phyloP scores from a whole-genome alignment of 169 alveolate species.

The Plasmodium adleri region DNA sequence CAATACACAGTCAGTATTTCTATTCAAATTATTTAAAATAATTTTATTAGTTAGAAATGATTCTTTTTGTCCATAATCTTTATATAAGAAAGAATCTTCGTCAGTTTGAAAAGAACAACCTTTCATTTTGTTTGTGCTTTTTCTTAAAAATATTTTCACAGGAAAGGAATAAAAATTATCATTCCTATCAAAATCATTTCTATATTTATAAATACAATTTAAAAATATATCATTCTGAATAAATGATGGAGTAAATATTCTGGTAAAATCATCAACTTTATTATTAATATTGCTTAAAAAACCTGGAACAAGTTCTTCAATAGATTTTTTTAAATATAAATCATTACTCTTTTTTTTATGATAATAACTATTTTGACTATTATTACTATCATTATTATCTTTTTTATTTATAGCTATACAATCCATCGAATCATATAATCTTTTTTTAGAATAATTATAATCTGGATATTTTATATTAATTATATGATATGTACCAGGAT shows the following conservation, averaged over 20 bases:
- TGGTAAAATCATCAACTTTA: constrained; percentile 33
- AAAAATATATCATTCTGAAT: constrained; percentile 29
- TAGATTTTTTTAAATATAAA: neutral
- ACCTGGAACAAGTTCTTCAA: constrained; percentile 56
- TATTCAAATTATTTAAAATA: constrained; percentile 28
- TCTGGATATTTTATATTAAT: constrained; percentile 30
- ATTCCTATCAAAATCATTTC: neutral
- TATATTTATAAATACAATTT: constrained; percentile 18
- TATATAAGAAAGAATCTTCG: constrained; percentile 2
- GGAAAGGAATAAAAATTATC: constrained; percentile 13
- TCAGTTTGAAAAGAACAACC: constrained; percentile 71
- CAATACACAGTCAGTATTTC: constrained; percentile 17
- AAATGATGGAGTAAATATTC: constrained; percentile 20
- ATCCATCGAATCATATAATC: too few relatives aligned
- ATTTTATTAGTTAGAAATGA: constrained; percentile 23
- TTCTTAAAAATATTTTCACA: constrained; percentile 35
- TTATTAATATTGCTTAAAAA: constrained; percentile 23
- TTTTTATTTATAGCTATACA: neutral
- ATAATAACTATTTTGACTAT: too few relatives aligned
- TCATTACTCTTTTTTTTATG: too few relatives aligned
- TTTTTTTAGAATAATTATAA: too few relatives aligned
- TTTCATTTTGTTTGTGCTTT: constrained; percentile 35
- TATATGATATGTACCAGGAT: constrained; percentile 41
- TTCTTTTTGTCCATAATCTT: constrained; percentile 54
- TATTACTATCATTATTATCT: neutral